Evolutionary conservation across 2,329 filamentous ascomycete genomes (phyloP).

Genomic region (Arthrobotrys megalospora): DNA sequence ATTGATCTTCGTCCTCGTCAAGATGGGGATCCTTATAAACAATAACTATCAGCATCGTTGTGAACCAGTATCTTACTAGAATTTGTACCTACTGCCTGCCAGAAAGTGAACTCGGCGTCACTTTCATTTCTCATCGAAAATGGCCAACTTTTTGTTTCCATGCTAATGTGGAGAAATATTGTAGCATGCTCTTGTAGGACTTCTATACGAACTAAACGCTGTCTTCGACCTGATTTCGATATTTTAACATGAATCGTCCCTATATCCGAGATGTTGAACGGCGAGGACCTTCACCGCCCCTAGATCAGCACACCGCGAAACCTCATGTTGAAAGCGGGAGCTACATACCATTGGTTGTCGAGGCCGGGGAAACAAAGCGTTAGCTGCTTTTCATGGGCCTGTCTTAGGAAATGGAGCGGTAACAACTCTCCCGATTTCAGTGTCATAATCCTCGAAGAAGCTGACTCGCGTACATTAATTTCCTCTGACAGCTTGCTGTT

Average conservation of each 20-base stretch:
- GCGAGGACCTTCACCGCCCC: conserved; percentile 75
- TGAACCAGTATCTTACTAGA: neutral
- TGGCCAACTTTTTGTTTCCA: conserved; percentile 96
- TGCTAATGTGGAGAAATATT: conserved; percentile 89
- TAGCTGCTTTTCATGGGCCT: conserved; percentile 85
- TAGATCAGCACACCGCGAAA: conserved; percentile 1
- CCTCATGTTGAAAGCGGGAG: neutral
- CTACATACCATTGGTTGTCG: conserved; percentile 84
- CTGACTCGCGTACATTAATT: conserved; percentile 88
- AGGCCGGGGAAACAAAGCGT: conserved; percentile 93
- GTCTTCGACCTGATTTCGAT: conserved; percentile 88
- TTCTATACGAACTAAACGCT: conserved; percentile 88
- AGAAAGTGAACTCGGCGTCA: conserved; percentile 96
- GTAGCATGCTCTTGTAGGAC: conserved; percentile 93
- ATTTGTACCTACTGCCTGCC: conserved; percentile 76
- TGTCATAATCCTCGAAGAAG: conserved; percentile 80
- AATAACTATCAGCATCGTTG: neutral
- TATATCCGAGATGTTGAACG: conserved; percentile 96
- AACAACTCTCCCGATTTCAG: conserved; percentile 84
- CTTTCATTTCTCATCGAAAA: conserved; percentile 99
- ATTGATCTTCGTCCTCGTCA: conserved; percentile 86
- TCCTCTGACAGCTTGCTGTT: conserved; percentile 94
- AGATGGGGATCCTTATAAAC: conserved; percentile 79
- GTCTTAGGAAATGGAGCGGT: conserved; percentile 90
- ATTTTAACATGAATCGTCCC: conserved; percentile 95